phyloP scores from a whole-genome alignment of 768 basidiomycete species.

The Gymnopilus dilepis region DNA sequence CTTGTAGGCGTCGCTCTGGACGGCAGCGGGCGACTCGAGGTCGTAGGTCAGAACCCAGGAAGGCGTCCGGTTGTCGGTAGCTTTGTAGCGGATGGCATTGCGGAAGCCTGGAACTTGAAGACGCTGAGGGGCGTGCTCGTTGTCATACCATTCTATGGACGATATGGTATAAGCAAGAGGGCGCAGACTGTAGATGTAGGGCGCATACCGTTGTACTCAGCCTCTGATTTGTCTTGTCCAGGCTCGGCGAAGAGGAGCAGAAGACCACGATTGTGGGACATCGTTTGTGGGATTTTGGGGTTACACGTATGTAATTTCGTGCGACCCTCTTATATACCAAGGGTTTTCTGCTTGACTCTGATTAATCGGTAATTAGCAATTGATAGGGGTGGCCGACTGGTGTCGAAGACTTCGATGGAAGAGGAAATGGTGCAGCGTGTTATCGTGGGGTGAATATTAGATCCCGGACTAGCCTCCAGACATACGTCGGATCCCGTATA shows the following conservation, averaged over 20 bases:
- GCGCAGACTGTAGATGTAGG: not conserved
- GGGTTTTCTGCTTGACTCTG: no score
- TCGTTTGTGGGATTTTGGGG: no score
- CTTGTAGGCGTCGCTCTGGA: constrained; percentile 26
- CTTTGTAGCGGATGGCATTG: constrained; percentile 37
- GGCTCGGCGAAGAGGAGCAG: constrained; percentile 31
- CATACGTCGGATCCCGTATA: no score
- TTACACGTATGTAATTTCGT: no score
- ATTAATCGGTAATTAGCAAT: not conserved
- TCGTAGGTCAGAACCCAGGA: constrained; percentile 31
- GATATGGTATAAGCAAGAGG: not conserved
- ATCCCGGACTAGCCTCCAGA: no score
- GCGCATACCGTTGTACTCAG: constrained; percentile 32
- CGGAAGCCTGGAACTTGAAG: constrained; percentile 34
- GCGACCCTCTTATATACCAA: not conserved
- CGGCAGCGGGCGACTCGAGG: constrained; percentile 27
- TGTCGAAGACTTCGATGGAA: no score
- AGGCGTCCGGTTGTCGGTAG: constrained; percentile 21
- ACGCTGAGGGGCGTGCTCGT: constrained; percentile 31
- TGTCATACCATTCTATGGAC: constrained; percentile 35
- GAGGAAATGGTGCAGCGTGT: no score
- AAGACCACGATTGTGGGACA: constrained; percentile 18
- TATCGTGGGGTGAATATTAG: no score
- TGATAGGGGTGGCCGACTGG: no score
- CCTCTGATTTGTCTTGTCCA: constrained; percentile 26